Evolutionary conservation across 2,329 filamentous ascomycete species (phyloP), one percentile per base, ranked within the genome.

Genomic region (Exophiala sp.): DNA sequence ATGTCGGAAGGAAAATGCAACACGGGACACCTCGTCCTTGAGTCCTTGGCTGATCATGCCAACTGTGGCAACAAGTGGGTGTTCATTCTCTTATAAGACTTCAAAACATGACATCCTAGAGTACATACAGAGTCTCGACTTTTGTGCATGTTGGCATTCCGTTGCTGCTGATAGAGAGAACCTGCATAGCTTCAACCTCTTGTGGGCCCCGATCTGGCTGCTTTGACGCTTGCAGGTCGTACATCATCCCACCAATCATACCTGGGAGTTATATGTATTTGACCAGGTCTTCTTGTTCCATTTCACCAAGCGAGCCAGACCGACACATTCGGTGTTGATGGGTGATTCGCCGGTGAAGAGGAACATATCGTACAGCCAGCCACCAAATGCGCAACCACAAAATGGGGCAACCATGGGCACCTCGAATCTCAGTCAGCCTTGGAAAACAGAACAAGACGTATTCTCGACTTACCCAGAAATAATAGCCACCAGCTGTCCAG

Each of bases 361-460:
- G 63, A 86, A 79, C 2, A 79, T 62, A 63, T 86, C 82, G 62
- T 86, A 86, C 19, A 85, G 58, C 62, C 81, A 80, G 1, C 79
- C 83, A 2, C 83, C 82, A 55, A 83, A 78, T 0, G 73, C 65
- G 58, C 74, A 78, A 4, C 84, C 85, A 10, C 77, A 64, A 62
- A 87, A 86, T 0, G 84, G 84, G 1, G 82, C 75, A 1, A 88
- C 78, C 71, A 88, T 84, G 0, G 85, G 85, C 14, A 88, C 79
- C 82, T 82, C 16, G 27, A 21, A 23, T 22, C 2, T 3, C 13
- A n/a, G 43, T 49, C 5, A 46, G 44, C 38, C 2, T 9, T 32
- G 10, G 11, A 24, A 21, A 3, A n/a, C 19, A 41, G 9, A 22
- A 35, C 11, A 37, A 14, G 9, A n/a, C n/a, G n/a, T n/a, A 13